Conservation (phyloP, 148 eudicot genomes). For the Silene latifolia region DNA sequence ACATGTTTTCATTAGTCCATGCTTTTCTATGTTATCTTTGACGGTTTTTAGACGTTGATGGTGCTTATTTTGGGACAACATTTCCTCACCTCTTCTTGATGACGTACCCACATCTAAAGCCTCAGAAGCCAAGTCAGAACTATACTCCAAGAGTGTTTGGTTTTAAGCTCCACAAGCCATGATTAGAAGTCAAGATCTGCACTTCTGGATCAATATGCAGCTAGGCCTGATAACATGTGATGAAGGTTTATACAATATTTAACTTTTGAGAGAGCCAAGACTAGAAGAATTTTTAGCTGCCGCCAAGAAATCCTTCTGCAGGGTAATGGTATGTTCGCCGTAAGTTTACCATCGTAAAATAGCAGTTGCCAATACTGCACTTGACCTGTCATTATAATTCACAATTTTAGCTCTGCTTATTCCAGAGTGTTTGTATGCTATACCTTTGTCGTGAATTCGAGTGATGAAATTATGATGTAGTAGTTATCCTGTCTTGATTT, state of each 20-base stretch:
- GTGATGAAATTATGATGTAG: conserved; percentile 13
- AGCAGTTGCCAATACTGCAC: conserved; percentile 21
- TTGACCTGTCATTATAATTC: conserved; percentile 21
- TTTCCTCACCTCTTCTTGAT: conserved; percentile 64
- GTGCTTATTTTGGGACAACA: conserved; percentile 70
- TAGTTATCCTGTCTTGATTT: conserved; percentile 15
- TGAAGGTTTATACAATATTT: background rate
- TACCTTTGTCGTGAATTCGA: conserved; percentile 7
- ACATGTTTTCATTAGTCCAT: background rate
- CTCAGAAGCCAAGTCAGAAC: conserved; percentile 49
- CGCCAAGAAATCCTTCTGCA: conserved; percentile 15
- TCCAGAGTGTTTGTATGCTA: conserved; percentile 31
- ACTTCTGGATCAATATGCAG: conserved; percentile 1
- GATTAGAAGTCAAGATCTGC: conserved; percentile 16
- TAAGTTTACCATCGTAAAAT: conserved; percentile 21
- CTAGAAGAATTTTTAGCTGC: conserved; percentile 13
- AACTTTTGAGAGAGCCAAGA: conserved; percentile 16
- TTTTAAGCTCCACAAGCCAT: conserved; percentile 68
- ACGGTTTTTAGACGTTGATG: conserved; percentile 52
- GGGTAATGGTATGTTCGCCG: conserved; percentile 28
- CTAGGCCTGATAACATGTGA: conserved; percentile 9
- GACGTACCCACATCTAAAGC: conserved; percentile 66
- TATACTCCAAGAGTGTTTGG: conserved; percentile 66
- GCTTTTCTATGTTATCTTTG: conserved; percentile 24
- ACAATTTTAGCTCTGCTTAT: conserved; percentile 20